Base-by-base conservation (phyloP, 2,329 filamentous ascomycete species). In the Dactylella cylindrospora region DNA sequence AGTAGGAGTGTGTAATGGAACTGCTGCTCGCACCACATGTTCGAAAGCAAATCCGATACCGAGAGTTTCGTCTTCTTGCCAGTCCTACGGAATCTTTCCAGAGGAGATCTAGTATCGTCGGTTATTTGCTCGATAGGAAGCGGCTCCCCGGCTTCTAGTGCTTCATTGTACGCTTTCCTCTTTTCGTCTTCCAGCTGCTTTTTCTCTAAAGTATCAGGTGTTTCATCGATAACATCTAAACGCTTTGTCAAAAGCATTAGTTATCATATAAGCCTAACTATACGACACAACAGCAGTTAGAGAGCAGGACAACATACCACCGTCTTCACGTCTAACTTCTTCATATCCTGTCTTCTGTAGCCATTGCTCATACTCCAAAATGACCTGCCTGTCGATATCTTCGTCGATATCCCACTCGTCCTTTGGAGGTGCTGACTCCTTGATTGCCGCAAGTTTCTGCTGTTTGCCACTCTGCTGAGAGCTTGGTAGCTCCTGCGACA, bases 1-100 rank as follows among this genome's bases (percentile, higher is more conserved):
- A 85, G 82, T 50, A 82, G 84, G 2, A 98, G 78, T 0, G 83
- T 88, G 74, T 94, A 96, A 77, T 84, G 90, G 69, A 95, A 94
- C 72, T 97, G 90, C 59, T 97, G 73, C 73, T 98, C 91, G 72
- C 93, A 98, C 93, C 93, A 98, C 5, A 90, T 85, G 1, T 90
- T 90, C 1, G 88, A 86, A 0, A 90, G 83, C 19, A 97, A 75
- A 72, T 98, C 93, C 2, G 88, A 90, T 1, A 97, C 93, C 0
- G 87, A 89, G 5, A 97, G 78, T 0, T 87, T 83, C 70, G 88
- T 91, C 69, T 79, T 84, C 2, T 49, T 39, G 5, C 51, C 33
- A 22, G 26, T 62, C 3, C 9, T 32, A n/a, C 68, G 67, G 50
- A 67, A 69, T n/a, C 68, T 57, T 19, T 68, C 68, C n/a, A 65